Percentiles rank a stretch among this genome's conserved stretches.
Conservation (phyloP, 768 basidiomycete species). For the Suillus bovinus region DNA sequence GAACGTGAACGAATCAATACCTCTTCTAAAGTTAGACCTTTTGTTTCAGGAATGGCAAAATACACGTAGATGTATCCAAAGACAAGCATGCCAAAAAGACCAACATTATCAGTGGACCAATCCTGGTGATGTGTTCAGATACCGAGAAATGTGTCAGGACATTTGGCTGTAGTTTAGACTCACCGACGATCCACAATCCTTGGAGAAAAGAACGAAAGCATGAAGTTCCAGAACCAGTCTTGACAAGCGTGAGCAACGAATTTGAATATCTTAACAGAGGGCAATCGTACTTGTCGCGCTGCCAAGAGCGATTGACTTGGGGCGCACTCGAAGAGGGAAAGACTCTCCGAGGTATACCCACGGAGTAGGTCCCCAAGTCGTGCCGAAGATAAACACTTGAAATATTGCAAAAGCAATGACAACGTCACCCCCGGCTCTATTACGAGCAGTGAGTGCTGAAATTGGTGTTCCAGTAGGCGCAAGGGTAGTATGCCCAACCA, state of each 20-base stretch:
- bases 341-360: constrained; percentile 80
- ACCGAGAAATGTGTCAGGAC: neutral
- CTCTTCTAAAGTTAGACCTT: constrained; percentile 74
- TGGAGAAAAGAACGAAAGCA: constrained; percentile 71
- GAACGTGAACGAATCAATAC: constrained; percentile 29
- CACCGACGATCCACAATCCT: constrained; percentile 59
- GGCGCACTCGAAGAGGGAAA: constrained; percentile 78
- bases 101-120: constrained; percentile 72
- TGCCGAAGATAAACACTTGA: constrained; percentile 69
- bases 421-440: constrained; percentile 61
- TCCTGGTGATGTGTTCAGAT: constrained; percentile 35
- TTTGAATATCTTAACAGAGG: neutral
- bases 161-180: constrained; percentile 15
- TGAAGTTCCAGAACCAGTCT: constrained; percentile 77
- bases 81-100: constrained; percentile 76
- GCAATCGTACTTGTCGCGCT: constrained; percentile 47
- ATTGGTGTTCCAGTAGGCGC: constrained; percentile 52
- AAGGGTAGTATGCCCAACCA: constrained; percentile 70
- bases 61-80: constrained; percentile 75
- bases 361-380: constrained; percentile 79
- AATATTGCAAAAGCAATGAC: constrained; percentile 78
- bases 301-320: constrained; percentile 78
- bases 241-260: constrained; percentile 11
- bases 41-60: constrained; percentile 80
- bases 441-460: constrained; percentile 50